A percentile compares a stretch with the other conserved stretches of the same genome.
Conservation (phyloP, 345 rosid species). For the Aegle marmelos region DNA sequence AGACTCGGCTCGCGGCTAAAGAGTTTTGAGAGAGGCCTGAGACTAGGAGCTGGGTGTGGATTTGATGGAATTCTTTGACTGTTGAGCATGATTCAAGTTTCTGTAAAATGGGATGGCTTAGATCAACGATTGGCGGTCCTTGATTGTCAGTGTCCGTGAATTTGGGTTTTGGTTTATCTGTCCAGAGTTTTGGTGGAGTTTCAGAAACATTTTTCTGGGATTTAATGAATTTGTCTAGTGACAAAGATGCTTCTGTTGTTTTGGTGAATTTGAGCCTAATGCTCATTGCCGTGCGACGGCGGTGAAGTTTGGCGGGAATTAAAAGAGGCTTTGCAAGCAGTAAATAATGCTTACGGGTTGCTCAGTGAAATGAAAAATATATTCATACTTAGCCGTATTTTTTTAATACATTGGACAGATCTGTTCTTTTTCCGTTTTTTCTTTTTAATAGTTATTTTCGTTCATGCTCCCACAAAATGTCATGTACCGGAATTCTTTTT, state of each 20-base stretch:
- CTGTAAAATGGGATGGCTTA: slow-evolving; percentile 39
- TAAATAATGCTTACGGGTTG: not conserved
- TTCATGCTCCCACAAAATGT: too few relatives aligned
- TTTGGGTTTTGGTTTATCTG: slow-evolving; percentile 24
- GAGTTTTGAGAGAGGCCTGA: slow-evolving; percentile 45
- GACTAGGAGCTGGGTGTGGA: slow-evolving; percentile 41
- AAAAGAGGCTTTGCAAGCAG: not conserved
- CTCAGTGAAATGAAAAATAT: not conserved
- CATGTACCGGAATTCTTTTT: too few relatives aligned
- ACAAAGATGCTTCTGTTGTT: slow-evolving; percentile 22
- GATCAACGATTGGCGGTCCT: slow-evolving; percentile 4
- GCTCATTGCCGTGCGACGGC: slow-evolving; percentile 8
- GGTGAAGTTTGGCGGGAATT: not conserved
- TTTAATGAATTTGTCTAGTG: slow-evolving; percentile 43
- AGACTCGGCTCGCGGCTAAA: slow-evolving; percentile 41
- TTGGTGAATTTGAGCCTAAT: slow-evolving; percentile 5
- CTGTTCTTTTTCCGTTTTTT: too few relatives aligned
- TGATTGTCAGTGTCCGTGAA: not conserved
- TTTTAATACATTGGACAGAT: too few relatives aligned
- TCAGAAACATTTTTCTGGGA: slow-evolving; percentile 41
- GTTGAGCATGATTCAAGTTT: slow-evolving; percentile 37
- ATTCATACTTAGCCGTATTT: too few relatives aligned
- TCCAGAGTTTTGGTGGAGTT: slow-evolving; percentile 46
- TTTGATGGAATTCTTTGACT: slow-evolving; percentile 40
- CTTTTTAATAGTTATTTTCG: too few relatives aligned